Evolutionary conservation across 2,329 filamentous ascomycete species (phyloP), one percentile per base, ranked within the genome.

Genomic region (Tricladium varicosporioides): DNA sequence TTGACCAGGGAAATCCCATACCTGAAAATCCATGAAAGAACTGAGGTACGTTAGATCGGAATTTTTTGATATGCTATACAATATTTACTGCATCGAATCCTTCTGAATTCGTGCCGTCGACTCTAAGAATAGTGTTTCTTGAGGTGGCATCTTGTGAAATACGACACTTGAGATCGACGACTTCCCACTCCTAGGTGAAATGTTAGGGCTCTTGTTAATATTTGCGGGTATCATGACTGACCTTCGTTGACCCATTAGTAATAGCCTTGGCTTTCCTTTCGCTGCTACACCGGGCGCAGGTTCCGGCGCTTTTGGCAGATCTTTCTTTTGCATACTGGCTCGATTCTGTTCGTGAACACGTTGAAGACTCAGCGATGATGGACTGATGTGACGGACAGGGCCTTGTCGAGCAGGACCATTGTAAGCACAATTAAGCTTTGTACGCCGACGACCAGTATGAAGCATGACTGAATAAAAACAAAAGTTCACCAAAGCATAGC

Each of bases 21-120:
- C 91, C 75, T 97, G 93, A 65, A 97, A 97, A 71, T 97, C 93
- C 92, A 97, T 97, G 72, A 99, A 97, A 2, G 94, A 97, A 65
- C 92, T 97, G 45, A 5, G 19, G 11, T 22, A n/a, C 32, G 36
- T 65, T 36, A 66, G 60, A 33, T 14, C 22, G 8, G 42, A 40
- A 9, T 15, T 46, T 32, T n/a, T 44, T 31, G 36, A 19, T 22
- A 48, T 47, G 19, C 56, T 14, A 27, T 15, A 14, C 15, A 31
- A 4, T 2, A 78, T 91, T 76, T 74, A 97, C 92, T 94, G 91
- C 80, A 97, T 92, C 2, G 89, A 91, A 66, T 97, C 92, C 70
- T 96, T 96, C 70, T 96, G 92, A 62, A 97, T 95, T 32, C 90
- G 84, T 9, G 92, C 92, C 3, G 94, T 99, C 0, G 94, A 96